Evolutionary conservation across 345 rosid species (phyloP).

Genomic region (Linum usitatissimum): DNA sequence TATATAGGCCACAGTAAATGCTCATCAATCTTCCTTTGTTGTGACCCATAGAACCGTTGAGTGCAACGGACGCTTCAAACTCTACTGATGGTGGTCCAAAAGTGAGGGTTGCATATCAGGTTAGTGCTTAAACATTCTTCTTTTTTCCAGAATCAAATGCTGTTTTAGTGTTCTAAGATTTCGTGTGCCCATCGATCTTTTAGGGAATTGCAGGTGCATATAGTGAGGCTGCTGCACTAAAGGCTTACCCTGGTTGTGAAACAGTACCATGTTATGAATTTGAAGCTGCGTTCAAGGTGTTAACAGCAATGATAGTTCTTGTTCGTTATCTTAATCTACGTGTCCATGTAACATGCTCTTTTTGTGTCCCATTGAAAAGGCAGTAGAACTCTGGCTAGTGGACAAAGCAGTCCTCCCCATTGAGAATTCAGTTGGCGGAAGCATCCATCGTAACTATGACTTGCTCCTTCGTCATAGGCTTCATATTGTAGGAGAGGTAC

Average conservation of each 20-base stretch:
- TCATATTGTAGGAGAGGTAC: slow-evolving; percentile 90
- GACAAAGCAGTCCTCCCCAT: slow-evolving; percentile 89
- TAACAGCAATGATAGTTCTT: slow-evolving; percentile 3
- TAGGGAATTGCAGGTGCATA: slow-evolving; percentile 90
- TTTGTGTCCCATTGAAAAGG: slow-evolving; percentile 34
- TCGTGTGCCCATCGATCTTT: slow-evolving; percentile 12
- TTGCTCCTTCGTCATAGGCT: slow-evolving; percentile 88
- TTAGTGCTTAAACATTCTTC: slow-evolving; percentile 18
- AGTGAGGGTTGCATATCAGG: slow-evolving; percentile 85
- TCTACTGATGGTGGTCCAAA: slow-evolving; percentile 36
- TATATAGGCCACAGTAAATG: not conserved
- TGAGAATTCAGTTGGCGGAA: slow-evolving; percentile 86
- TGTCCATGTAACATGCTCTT: slow-evolving; percentile 1
- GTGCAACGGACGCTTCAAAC: slow-evolving; percentile 34
- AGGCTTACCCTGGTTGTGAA: slow-evolving; percentile 81
- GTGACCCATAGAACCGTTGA: slow-evolving; percentile 64
- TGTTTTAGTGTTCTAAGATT: slow-evolving; percentile 13
- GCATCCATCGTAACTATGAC: slow-evolving; percentile 92
- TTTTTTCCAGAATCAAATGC: slow-evolving; percentile 7
- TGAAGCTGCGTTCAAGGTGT: slow-evolving; percentile 80
- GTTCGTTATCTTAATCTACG: slow-evolving; percentile 4
- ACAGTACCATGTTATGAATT: slow-evolving; percentile 83
- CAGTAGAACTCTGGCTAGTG: slow-evolving; percentile 90
- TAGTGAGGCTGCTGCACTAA: slow-evolving; percentile 82
- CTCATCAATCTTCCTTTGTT: slow-evolving; percentile 1